Conservation (phyloP, 2,329 filamentous ascomycete species). For the Orbilia brochopaga region DNA sequence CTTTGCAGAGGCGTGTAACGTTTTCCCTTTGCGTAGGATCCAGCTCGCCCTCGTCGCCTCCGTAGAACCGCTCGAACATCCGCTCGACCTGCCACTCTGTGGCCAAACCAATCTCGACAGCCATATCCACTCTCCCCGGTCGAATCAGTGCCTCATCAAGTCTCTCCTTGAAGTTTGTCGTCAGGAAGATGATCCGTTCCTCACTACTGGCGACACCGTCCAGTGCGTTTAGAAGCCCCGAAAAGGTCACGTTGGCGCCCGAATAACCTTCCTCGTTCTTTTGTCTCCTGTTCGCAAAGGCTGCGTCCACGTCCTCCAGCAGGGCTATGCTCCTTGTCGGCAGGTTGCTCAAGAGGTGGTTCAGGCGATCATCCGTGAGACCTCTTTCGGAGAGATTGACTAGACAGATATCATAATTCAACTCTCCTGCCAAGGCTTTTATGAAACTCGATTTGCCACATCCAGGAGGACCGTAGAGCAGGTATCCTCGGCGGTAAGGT, state of each 20-base stretch:
- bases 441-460: conserved; percentile 97
- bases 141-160: conserved; percentile 87
- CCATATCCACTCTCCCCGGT: conserved; percentile 92
- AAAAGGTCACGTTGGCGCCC: conserved; percentile 91
- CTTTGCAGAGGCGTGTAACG: conserved; percentile 62
- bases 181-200: conserved; percentile 90
- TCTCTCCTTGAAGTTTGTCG: conserved; percentile 90
- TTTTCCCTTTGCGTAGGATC: conserved; percentile 69
- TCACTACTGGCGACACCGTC: conserved; percentile 95
- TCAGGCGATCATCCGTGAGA: conserved; percentile 85
- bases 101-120: conserved; percentile 84
- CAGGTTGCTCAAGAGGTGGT: conserved; percentile 82
- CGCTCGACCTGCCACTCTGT: conserved; percentile 80
- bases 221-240: conserved; percentile 80
- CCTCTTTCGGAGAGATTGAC: conserved; percentile 88
- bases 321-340: conserved; percentile 81
- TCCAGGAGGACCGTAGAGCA: conserved; percentile 86
- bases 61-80: conserved; percentile 96
- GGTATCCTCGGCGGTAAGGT: conserved; percentile 85
- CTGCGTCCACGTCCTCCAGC: conserved; percentile 89
- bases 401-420: conserved; percentile 92
- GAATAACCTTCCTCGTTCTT: conserved; percentile 81
- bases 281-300: conserved; percentile 80
- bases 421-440: conserved; percentile 86
- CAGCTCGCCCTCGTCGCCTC: conserved; percentile 56